Evolutionary conservation across 2,329 filamentous ascomycete species (phyloP), one percentile per base, ranked within the genome.

Genomic region (Penicillium sp.): DNA sequence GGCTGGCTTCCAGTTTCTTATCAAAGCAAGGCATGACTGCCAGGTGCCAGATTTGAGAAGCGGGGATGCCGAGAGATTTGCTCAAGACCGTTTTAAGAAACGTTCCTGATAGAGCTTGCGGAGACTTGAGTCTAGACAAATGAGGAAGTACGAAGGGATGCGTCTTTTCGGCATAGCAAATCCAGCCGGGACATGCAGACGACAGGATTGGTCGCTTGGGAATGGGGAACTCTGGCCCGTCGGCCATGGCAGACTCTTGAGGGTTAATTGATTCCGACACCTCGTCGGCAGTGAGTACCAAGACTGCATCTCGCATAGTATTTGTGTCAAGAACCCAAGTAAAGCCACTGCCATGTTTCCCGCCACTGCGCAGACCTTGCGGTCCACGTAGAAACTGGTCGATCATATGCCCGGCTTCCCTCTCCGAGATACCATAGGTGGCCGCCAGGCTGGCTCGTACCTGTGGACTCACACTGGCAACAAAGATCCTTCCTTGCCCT

Each of bases 11-110:
- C 24, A 99, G 83, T 74, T 99, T 99, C 80, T 99, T 99, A 74
- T 99, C 94, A 72, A 99, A 97, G 73, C 94, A 99, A 18, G 94
- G 94, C 94, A 99, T 99, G 42, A 99, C 82, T 11, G 93, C 91
- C 49, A 97, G 75, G 73, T 97, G 93, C 91, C 93, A 99, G 70
- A 99, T 92, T 63, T 87, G 85, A 59, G 87, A 86, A 0, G 92
- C 89, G 1, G 87, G 75, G 45, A 97, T 86, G 29, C 85, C 85
- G 58, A 92, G 82, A 48, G 79, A 82, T 62, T 84, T 85, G 72
- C 89, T 91, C 31, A 99, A 77, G 0, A 89, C 85, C 0, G 91
- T 93, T 75, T 99, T 99, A 51, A 99, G 73, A 37, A 97, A 81
- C 0, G 92, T 97, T 11, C 94, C 94, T 60, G 90, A 89, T 48